A percentile compares a stretch with the other conserved stretches of the same genome.
phyloP scores from a whole-genome alignment of 768 basidiomycete species.

The Lactifluus hygrophoroides region DNA sequence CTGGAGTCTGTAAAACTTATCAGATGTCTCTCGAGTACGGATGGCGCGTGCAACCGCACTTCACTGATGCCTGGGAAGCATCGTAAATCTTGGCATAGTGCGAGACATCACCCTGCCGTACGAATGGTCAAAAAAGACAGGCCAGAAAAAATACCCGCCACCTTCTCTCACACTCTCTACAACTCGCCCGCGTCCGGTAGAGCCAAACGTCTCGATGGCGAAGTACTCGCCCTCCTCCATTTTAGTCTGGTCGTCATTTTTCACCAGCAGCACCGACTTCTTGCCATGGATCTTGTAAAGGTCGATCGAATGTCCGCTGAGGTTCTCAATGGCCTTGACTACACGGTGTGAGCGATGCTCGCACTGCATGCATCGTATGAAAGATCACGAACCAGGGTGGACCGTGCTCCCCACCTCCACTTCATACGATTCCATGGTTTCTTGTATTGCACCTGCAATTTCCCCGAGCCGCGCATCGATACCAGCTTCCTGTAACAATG shows the following conservation, averaged over 20 bases:
- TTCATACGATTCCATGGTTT: slow-evolving; percentile 98
- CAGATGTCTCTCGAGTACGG: slow-evolving; percentile 1
- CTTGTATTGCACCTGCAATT: slow-evolving; percentile 85
- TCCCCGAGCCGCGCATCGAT: slow-evolving; percentile 94
- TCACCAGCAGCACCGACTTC: slow-evolving; percentile 86
- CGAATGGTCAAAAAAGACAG: background rate
- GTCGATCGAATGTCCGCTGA: slow-evolving; percentile 91
- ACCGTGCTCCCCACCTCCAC: slow-evolving; percentile 85
- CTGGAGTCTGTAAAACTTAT: slow-evolving; percentile 46
- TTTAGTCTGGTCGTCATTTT: slow-evolving; percentile 82
- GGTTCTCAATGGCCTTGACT: slow-evolving; percentile 92
- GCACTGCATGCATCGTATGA: background rate
- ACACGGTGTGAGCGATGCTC: slow-evolving; percentile 18
- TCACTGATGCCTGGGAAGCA: slow-evolving; percentile 63
- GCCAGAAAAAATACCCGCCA: slow-evolving; percentile 12
- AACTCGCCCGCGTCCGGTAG: slow-evolving; percentile 86
- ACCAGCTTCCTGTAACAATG: slow-evolving; percentile 68
- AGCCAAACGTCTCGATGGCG: slow-evolving; percentile 98
- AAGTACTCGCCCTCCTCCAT: slow-evolving; percentile 99
- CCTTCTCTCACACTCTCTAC: slow-evolving; percentile 54
- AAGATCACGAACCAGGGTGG: slow-evolving; percentile 50
- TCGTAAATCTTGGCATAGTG: slow-evolving; percentile 78
- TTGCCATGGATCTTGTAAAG: slow-evolving; percentile 89
- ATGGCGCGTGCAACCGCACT: slow-evolving; percentile 34
- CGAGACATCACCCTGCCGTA: slow-evolving; percentile 74